Evolutionary conservation across 768 basidiomycete species (phyloP).

Genomic region (Hortiboletus flavorubellus): DNA sequence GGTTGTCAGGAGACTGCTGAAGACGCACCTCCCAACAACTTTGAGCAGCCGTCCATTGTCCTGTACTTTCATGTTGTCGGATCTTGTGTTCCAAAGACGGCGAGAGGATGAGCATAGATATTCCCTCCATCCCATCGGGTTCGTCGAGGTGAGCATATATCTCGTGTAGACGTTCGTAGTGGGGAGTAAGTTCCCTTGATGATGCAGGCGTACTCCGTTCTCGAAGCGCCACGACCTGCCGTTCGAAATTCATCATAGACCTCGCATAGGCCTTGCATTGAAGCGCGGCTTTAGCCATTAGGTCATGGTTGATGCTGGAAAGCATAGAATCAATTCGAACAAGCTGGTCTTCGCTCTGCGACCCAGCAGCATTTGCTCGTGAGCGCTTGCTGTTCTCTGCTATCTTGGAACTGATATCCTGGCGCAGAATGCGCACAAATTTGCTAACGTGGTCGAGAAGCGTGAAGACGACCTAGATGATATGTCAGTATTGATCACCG

Average conservation of each 20-base stretch:
- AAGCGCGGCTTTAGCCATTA: constrained; percentile 92
- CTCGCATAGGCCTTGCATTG: constrained; percentile 94
- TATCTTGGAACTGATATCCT: constrained; percentile 54
- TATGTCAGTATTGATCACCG: not conserved
- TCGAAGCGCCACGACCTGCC: constrained; percentile 59
- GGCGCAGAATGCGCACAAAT: constrained; percentile 77
- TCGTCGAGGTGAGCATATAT: constrained; percentile 96
- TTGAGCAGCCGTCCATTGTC: constrained; percentile 96
- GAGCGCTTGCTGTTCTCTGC: constrained; percentile 47
- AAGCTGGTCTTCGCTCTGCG: constrained; percentile 56
- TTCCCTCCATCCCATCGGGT: constrained; percentile 98
- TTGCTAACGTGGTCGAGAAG: constrained; percentile 92
- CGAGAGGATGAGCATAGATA: constrained; percentile 82
- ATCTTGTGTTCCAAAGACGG: constrained; percentile 96
- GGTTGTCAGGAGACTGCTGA: constrained; percentile 86
- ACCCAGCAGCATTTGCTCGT: constrained; percentile 36
- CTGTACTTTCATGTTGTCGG: constrained; percentile 95
- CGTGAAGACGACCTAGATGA: constrained; percentile 83
- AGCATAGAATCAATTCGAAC: constrained; percentile 75
- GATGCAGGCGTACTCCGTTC: constrained; percentile 38
- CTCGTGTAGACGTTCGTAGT: constrained; percentile 91
- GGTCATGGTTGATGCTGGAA: constrained; percentile 76
- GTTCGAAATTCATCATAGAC: constrained; percentile 93
- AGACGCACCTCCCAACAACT: constrained; percentile 98
- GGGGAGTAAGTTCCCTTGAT: constrained; percentile 39